Percentiles rank a stretch among this genome's conserved stretches.
phyloP scores from a whole-genome alignment of 306 rosid genomes.

The Senna tora region DNA sequence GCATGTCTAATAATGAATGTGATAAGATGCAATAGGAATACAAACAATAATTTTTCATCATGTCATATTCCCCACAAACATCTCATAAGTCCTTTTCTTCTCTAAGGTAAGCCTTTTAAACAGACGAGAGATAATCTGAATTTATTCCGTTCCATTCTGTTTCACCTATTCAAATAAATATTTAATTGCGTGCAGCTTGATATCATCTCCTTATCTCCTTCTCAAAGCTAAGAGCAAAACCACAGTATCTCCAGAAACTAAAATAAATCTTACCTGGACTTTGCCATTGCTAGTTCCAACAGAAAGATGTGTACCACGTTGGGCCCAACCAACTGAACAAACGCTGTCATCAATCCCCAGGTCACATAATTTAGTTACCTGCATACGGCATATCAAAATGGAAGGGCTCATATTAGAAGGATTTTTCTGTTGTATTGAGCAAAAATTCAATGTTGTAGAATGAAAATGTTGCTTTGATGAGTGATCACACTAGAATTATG shows the following conservation, averaged over 20 bases:
- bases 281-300: constrained; percentile 95
- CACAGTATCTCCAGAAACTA: constrained; percentile 16
- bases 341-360: constrained; percentile 91
- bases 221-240: constrained; percentile 16
- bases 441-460: no score
- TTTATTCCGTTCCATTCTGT: constrained; percentile 1
- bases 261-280: constrained; percentile 77
- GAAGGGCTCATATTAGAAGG: constrained; percentile 11
- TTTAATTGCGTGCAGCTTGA: constrained; percentile 23
- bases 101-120: not conserved
- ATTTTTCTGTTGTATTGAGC: not conserved
- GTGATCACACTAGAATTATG: no score
- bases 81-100: not conserved
- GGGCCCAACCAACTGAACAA: constrained; percentile 99
- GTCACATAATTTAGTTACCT: constrained; percentile 97
- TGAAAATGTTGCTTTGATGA: no score
- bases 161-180: constrained; percentile 6
- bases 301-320: constrained; percentile 93
- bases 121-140: not conserved
- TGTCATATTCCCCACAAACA: not conserved
- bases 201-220: not conserved
- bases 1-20: constrained; percentile 4
- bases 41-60: not conserved
- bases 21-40: constrained; percentile 22
- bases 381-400: constrained; percentile 39